Conservation (phyloP, 75 land plant genomes). For the Cryptomeria japonica region DNA sequence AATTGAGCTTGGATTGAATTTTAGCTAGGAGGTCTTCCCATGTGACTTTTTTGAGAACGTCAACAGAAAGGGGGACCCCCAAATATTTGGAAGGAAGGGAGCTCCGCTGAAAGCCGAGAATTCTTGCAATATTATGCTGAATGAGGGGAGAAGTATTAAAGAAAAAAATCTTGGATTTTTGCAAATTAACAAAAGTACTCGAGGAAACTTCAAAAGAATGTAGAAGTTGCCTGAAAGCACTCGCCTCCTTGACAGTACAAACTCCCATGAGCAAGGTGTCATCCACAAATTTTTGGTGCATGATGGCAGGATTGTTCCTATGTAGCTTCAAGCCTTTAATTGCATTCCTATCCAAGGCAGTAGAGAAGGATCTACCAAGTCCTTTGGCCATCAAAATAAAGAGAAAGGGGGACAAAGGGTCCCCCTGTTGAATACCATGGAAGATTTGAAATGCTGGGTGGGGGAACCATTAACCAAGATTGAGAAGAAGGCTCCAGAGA, state of each 20-base stretch:
- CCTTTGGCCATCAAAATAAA: neutral
- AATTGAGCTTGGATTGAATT: neutral
- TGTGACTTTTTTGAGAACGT: neutral
- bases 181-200: neutral
- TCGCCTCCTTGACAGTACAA: neutral
- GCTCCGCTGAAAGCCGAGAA: neutral
- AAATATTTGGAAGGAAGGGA: neutral
- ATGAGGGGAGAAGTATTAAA: neutral
- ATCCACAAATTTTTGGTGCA: neutral
- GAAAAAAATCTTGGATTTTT: neutral
- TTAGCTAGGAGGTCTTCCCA: neutral
- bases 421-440: neutral
- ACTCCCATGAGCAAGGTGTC: neutral
- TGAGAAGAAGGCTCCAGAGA: neutral
- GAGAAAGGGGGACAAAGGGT: neutral
- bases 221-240: neutral
- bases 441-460: neutral
- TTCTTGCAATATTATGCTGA: neutral
- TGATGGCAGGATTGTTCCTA: neutral
- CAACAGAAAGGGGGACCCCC: neutral
- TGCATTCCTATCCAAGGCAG: neutral
- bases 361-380: neutral
- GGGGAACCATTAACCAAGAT: neutral
- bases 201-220: neutral
- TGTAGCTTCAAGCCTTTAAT: neutral